Evolutionary conservation across 495 filamentous ascomycete species (phyloP).

Genomic region (Xylaria scruposa): DNA sequence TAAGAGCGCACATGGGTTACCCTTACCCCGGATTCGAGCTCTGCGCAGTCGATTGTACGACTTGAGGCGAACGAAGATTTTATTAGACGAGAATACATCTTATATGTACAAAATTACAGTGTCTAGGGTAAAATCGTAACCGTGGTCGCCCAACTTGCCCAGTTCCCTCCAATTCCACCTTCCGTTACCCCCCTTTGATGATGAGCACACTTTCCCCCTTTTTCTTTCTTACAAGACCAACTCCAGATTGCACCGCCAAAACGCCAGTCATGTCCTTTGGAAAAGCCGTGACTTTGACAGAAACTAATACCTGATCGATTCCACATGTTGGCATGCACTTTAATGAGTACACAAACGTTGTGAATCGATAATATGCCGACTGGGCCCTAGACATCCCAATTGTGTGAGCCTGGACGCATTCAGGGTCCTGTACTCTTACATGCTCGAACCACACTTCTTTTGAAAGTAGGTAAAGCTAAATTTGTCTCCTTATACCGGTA

Average conservation of each 20-base stretch:
- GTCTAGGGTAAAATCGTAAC: conserved; percentile 24
- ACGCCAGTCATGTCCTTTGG: conserved; percentile 42
- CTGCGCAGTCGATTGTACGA: not conserved
- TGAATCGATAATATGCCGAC: not conserved
- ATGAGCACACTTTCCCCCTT: conserved; percentile 19
- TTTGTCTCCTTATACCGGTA: conserved; percentile 67
- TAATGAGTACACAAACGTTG: conserved; percentile 46
- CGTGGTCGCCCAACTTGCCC: conserved; percentile 2
- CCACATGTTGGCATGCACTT: conserved; percentile 74
- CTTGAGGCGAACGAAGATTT: conserved; percentile 22
- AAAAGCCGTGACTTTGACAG: conserved; percentile 36
- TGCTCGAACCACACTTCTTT: not conserved
- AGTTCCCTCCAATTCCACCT: conserved; percentile 9
- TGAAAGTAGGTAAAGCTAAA: not conserved
- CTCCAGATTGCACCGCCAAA: conserved; percentile 33
- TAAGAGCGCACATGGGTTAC: not conserved
- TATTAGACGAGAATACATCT: conserved; percentile 32
- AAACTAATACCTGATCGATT: conserved; percentile 21
- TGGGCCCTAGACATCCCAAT: not conserved
- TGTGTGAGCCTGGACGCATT: not conserved
- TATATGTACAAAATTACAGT: conserved; percentile 37
- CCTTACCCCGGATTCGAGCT: not conserved
- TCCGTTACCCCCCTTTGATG: conserved; percentile 24
- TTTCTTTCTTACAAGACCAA: conserved; percentile 26
- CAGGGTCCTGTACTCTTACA: not conserved